Evolutionary conservation across 768 basidiomycete genomes (phyloP), one percentile per base, ranked within the genome.

Genomic region (Russula emetica): DNA sequence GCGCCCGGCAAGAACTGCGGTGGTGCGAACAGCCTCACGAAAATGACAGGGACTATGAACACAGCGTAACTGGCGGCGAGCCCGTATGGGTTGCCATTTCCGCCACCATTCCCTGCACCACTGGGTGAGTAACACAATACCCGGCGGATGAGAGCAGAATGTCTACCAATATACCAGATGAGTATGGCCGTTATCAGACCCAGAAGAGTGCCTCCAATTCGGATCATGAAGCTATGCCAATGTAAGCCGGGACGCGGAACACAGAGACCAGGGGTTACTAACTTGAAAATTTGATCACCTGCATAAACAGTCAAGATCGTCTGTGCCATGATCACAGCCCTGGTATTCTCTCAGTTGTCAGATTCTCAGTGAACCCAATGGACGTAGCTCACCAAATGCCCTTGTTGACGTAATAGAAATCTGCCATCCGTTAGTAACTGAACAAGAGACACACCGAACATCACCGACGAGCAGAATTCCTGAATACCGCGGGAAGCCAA

Each of bases 241-340:
- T 47, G 40, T 26, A 18, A 7, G n/a, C 20, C 5, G 69, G n/a
- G 64, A 28, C 26, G 20, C 14, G 47, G n/a, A 45, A 38, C 13
- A 24, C 34, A 36, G 26, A 28, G 20, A 24, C n/a, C 10, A 24
- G 5, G 24, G 44, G 20, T 6, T 50, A 42, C 74, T 52, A 58
- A 79, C 79, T 80, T 80, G 72, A 70, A 79, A 3, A 85, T 77
- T 67, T 85, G 85, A 69, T 86, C 83, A 18, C 83, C 82, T 11
- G 79, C 78, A 69, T 79, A 85, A 34, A 85, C 77, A 45, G 80
- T 81, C 56, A 85, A 60, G 20, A 80, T 82, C 0, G 81, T 84
- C 69, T 85, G 85, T 0, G 82, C 79, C 81, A 84, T 85, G 69
- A 85, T 84, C 55, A 85, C 69, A 7, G 82, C 81, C 83, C 82